Conservation (phyloP, 2,329 filamentous ascomycete species). For the Hypoxylon rubiginosum region DNA sequence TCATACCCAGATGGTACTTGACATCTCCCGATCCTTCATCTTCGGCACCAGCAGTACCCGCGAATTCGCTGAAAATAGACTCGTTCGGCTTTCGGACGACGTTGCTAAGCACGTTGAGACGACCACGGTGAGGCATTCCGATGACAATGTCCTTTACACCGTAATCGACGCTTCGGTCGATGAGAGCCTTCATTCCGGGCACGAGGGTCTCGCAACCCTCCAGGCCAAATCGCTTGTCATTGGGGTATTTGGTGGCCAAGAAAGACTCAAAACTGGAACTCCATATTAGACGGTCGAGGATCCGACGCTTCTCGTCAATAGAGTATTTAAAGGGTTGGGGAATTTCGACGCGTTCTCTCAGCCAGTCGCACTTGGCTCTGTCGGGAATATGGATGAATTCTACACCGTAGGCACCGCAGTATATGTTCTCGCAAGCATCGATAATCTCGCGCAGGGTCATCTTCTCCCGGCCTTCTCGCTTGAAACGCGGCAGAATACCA, state of each 20-base stretch:
- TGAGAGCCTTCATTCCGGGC: constrained; percentile 98
- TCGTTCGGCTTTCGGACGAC: constrained; percentile 99
- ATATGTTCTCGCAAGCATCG: constrained; percentile 91
- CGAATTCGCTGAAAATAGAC: constrained; percentile 99
- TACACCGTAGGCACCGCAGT: constrained; percentile 96
- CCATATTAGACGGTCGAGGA: constrained; percentile 98
- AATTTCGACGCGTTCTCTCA: constrained; percentile 93
- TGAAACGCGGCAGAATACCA: constrained; percentile 95
- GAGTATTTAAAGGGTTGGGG: constrained; percentile 97
- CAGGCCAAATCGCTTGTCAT: constrained; percentile 98
- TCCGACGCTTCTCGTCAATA: constrained; percentile 97
- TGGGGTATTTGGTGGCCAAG: constrained; percentile 96
- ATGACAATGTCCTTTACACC: constrained; percentile 99
- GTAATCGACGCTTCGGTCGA: constrained; percentile 97
- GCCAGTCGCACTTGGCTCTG: constrained; percentile 97
- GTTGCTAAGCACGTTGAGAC: constrained; percentile 97
- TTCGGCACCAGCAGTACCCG: constrained; percentile 85
- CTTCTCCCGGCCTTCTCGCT: constrained; percentile 87
- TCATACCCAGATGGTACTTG: constrained; percentile 99
- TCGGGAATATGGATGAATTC: constrained; percentile 99
- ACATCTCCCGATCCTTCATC: constrained; percentile 98
- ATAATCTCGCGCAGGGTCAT: constrained; percentile 98
- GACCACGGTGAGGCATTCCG: constrained; percentile 98
- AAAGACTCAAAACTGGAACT: constrained; percentile 97
- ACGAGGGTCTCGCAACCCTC: constrained; percentile 98